A percentile compares a stretch with the other conserved stretches of the same genome.
Evolutionary conservation across 352 stramenopile genomes (phyloP).

Genomic region (Achlya hypogyna): DNA sequence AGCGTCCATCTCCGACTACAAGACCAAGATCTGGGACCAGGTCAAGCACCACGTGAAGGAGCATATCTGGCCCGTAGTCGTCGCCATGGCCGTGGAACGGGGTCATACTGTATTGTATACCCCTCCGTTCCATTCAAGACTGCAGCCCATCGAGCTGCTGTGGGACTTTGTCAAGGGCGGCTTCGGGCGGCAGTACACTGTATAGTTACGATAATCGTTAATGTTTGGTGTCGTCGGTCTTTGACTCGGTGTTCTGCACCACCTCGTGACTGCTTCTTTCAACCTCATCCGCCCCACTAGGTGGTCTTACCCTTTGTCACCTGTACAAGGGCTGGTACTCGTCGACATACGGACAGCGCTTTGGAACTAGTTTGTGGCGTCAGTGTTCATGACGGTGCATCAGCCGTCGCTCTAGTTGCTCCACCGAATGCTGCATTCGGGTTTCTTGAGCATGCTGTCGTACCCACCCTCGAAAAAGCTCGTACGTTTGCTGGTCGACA

Average conservation of each 20-base stretch:
- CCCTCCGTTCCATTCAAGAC: background rate
- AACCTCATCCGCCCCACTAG: background rate
- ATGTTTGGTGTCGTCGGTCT: background rate
- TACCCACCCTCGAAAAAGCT: conserved; percentile 49
- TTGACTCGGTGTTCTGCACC: conserved; percentile 41
- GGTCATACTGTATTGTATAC: conserved; percentile 3
- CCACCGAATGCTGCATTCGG: conserved; percentile 43
- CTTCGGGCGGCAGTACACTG: conserved; percentile 4
- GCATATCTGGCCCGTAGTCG: background rate
- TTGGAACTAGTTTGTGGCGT: conserved; percentile 63
- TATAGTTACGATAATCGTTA: too few species aligned
- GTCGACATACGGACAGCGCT: conserved; percentile 37
- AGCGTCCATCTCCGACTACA: background rate
- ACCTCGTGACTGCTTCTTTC: conserved; percentile 5
- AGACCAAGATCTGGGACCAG: background rate
- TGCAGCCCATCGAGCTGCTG: conserved; percentile 6
- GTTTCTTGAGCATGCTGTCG: conserved; percentile 71
- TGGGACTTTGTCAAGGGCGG: conserved; percentile 1
- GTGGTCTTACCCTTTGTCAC: conserved; percentile 3
- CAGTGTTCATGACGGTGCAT: conserved; percentile 72
- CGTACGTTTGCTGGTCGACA: conserved; percentile 22
- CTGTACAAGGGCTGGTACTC: conserved; percentile 70
- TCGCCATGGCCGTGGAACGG: background rate
- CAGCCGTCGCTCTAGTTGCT: conserved; percentile 63
- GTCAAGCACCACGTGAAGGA: conserved; percentile 3